A percentile compares a stretch with the other conserved stretches of the same genome.
phyloP scores from a whole-genome alignment of 495 filamentous ascomycete genomes.

The Niebla homalea region DNA sequence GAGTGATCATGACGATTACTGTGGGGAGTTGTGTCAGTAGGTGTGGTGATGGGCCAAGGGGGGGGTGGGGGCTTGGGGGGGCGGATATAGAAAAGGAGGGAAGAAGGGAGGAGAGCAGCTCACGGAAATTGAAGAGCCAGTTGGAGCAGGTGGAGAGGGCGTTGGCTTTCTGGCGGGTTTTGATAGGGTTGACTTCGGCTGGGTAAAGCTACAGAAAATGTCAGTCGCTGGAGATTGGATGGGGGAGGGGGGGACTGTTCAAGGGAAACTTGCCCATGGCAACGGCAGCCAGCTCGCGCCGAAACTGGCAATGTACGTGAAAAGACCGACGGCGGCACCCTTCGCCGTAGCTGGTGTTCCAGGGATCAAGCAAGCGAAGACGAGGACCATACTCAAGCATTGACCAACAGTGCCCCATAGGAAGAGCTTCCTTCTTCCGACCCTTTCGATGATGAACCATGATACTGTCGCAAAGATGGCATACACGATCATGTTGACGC shows the following conservation, averaged over 20 bases:
- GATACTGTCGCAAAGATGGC: constrained; percentile 62
- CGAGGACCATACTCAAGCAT: constrained; percentile 57
- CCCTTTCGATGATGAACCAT: constrained; percentile 69
- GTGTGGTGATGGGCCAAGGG: background rate
- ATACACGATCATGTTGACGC: constrained; percentile 72
- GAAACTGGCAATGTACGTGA: constrained; percentile 67
- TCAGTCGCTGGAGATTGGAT: background rate
- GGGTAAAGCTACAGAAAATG: constrained; percentile 41
- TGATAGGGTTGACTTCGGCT: constrained; percentile 62
- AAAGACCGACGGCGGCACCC: constrained; percentile 63
- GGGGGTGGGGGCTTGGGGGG: background rate
- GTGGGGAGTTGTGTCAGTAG: background rate
- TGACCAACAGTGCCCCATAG: constrained; percentile 58
- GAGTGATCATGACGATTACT: constrained; percentile 67
- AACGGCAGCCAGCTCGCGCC: constrained; percentile 63
- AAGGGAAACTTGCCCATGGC: constrained; percentile 30
- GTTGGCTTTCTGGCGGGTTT: constrained; percentile 62
- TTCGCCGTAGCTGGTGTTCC: constrained; percentile 38
- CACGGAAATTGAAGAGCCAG: constrained; percentile 65
- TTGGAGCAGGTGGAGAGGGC: constrained; percentile 64
- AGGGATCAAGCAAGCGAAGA: constrained; percentile 59
- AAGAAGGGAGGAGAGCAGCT: background rate
- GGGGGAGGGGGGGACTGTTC: constrained; percentile 22
- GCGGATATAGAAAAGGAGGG: background rate
- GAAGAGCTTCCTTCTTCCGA: constrained; percentile 60